Percentiles rank a stretch among this genome's conserved stretches.
Conservation (phyloP, 169 alveolate species). For the Eimeria necatrix region DNA sequence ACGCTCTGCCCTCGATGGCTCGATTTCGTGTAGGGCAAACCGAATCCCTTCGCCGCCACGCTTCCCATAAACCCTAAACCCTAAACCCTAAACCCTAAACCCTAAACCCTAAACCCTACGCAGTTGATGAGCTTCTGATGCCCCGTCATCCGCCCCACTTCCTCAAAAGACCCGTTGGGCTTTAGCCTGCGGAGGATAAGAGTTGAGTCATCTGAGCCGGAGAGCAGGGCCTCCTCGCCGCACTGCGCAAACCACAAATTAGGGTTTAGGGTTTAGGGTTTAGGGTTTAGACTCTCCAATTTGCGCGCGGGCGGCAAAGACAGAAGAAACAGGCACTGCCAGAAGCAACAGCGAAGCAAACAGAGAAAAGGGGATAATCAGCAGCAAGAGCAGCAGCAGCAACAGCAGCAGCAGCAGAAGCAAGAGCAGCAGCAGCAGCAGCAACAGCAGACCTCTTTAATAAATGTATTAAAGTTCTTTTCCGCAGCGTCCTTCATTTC, state of each 20-base stretch:
- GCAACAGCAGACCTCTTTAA: neutral
- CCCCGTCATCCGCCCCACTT: conserved; percentile 95
- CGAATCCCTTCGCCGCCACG: neutral
- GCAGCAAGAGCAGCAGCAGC: too few relatives aligned
- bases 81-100: neutral
- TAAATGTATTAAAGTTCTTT: neutral
- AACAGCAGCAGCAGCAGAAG: too few relatives aligned
- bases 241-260: conserved; percentile 85
- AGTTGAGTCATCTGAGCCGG: conserved; percentile 99
- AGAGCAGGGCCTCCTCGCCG: conserved; percentile 96
- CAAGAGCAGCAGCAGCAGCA: too few relatives aligned
- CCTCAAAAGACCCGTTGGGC: conserved; percentile 12
- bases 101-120: conserved; percentile 83
- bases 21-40: too few relatives aligned
- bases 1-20: neutral
- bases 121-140: conserved; percentile 98
- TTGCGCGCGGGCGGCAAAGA: conserved; percentile 76
- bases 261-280: conserved; percentile 82
- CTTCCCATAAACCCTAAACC: neutral
- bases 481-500: conserved; percentile 13
- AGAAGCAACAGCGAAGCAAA: conserved; percentile 71
- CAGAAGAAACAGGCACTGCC: conserved; percentile 46
- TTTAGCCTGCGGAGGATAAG: conserved; percentile 94
- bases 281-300: too few relatives aligned
- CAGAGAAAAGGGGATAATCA: too few relatives aligned